A percentile compares a stretch with the other conserved stretches of the same genome.
These are phyloP conservation scores for Amanita pseudoporphyria DNA, from an alignment of 768 basidiomycete species.

Conservation along the genomic window DNA sequence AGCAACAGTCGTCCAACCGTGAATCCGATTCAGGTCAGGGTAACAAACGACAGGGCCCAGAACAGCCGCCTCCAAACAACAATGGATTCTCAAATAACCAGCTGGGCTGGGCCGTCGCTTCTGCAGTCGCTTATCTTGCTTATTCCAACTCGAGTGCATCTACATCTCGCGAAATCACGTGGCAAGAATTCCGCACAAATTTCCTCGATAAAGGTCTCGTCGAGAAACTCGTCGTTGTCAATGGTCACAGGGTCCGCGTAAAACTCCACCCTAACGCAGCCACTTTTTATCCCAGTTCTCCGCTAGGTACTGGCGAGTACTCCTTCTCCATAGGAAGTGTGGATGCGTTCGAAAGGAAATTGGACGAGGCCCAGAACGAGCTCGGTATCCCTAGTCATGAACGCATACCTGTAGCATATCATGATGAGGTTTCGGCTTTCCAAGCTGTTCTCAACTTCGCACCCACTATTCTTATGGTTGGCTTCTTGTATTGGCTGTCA, in stretches of 20 bases:
- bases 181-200: constrained; percentile 98
- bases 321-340: constrained; percentile 97
- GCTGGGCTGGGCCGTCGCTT: constrained; percentile 37
- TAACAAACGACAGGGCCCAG: constrained; percentile 9
- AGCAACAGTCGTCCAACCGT: constrained; percentile 19
- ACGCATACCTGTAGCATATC: constrained; percentile 94
- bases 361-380: constrained; percentile 89
- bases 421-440: constrained; percentile 84
- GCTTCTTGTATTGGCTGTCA: constrained; percentile 84
- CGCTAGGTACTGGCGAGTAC: constrained; percentile 53
- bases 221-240: constrained; percentile 87
- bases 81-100: constrained; percentile 53
- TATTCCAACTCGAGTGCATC: constrained; percentile 48
- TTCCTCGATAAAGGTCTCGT: constrained; percentile 96
- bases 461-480: constrained; percentile 88
- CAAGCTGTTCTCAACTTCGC: constrained; percentile 83
- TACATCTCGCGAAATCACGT: constrained; percentile 86
- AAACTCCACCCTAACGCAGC: constrained; percentile 88
- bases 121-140: constrained; percentile 55
- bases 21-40: constrained; percentile 30
- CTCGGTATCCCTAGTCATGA: constrained; percentile 87
- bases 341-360: constrained; percentile 90
- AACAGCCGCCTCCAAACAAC: constrained; percentile 41
- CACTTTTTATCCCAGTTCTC: constrained; percentile 60
- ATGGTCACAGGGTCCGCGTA: constrained; percentile 83